These are phyloP conservation scores for Neofusicoccum parvum DNA, from an alignment of 2,329 filamentous ascomycete species.

Conservation along the genomic window DNA sequence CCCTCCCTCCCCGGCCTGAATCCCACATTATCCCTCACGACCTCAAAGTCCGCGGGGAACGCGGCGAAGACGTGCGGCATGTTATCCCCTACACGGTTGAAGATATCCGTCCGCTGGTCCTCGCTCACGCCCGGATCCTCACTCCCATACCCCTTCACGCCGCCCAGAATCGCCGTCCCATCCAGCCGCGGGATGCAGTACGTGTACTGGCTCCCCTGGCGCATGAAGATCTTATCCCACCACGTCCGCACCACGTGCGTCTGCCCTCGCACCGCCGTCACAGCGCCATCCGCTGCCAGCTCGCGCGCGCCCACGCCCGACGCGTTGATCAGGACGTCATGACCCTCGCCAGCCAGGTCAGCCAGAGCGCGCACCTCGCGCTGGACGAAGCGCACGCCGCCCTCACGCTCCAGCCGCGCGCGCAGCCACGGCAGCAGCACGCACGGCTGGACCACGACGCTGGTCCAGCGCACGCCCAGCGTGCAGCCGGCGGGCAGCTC, in stretches of 20 bases:
- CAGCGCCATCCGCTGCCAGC: slow-evolving; percentile 23
- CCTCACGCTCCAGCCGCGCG: slow-evolving; percentile 23
- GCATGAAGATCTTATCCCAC: slow-evolving; percentile 29
- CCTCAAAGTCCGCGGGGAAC: slow-evolving; percentile 24
- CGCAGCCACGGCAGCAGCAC: slow-evolving; percentile 31
- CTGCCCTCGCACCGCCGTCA: slow-evolving; percentile 28
- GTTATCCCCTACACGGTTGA: slow-evolving; percentile 27
- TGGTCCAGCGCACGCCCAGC: slow-evolving; percentile 25
- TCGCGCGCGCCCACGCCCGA: slow-evolving; percentile 26
- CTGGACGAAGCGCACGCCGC: slow-evolving; percentile 30
- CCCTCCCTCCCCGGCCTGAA: slow-evolving; percentile 27
- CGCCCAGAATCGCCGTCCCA: slow-evolving; percentile 30
- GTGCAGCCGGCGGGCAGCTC: slow-evolving; percentile 26
- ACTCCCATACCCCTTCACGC: slow-evolving; percentile 26
- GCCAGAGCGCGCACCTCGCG: slow-evolving; percentile 24
- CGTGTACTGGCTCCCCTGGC: slow-evolving; percentile 30
- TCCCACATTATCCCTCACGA: slow-evolving; percentile 31
- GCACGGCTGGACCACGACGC: slow-evolving; percentile 28
- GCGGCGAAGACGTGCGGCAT: slow-evolving; percentile 27
- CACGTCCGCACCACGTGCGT: slow-evolving; percentile 28
- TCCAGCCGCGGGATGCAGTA: slow-evolving; percentile 29
- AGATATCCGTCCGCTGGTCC: slow-evolving; percentile 25
- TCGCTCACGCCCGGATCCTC: slow-evolving; percentile 19
- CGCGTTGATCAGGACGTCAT: slow-evolving; percentile 33
- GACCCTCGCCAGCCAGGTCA: slow-evolving; percentile 23